Evolutionary conservation across 441 rosid species (phyloP), one percentile per base, ranked within the genome.

Genomic region (Jatropha multifida): DNA sequence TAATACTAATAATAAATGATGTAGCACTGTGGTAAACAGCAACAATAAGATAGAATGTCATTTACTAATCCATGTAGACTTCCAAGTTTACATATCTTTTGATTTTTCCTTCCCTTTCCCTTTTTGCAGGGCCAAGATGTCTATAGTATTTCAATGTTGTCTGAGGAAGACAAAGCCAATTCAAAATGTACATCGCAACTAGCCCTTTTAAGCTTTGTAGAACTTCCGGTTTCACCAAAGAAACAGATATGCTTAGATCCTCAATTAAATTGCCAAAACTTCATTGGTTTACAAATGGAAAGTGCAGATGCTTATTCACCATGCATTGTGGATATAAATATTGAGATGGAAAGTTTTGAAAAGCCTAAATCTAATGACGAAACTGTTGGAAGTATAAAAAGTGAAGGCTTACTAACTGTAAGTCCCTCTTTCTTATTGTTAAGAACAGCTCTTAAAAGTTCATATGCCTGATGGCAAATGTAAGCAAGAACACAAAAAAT

Each of bases 111-210:
- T 9, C n/a, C 51, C 60, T 41, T 60, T 18, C 14, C 38, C 23
- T 79, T 72, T 79, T 63, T 81, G 76, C 85, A 92, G 98, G 92
- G 83, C 60, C 80, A 85, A 85, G 94, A 89, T 70, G 86, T 85
- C 68, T 90, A 87, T 78, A 88, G 88, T 79, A 82, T 90, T 83
- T 87, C 97, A 15, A 81, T 89, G 76, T 65, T 92, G 76, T 89
- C 97, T 7, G 96, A 88, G 38, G 87, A 86, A 86, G 92, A 83
- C 46, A 80, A 80, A 41, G 55, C 66, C 12, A 78, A 80, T 65
- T 80, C 87, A 8, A 83, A 83, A 38, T 81, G 88, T 75, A 73
- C 86, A 69, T 85, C 92, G 0, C 86, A 81, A 81, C 81, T 88
- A 55, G 81, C 95, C 27, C 78, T 89, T 80, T 80, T 94, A 73